A percentile compares a stretch with the other conserved stretches of the same genome.
Conservation (phyloP, 129 eudicot genomes). For the Deinandra increscens region DNA sequence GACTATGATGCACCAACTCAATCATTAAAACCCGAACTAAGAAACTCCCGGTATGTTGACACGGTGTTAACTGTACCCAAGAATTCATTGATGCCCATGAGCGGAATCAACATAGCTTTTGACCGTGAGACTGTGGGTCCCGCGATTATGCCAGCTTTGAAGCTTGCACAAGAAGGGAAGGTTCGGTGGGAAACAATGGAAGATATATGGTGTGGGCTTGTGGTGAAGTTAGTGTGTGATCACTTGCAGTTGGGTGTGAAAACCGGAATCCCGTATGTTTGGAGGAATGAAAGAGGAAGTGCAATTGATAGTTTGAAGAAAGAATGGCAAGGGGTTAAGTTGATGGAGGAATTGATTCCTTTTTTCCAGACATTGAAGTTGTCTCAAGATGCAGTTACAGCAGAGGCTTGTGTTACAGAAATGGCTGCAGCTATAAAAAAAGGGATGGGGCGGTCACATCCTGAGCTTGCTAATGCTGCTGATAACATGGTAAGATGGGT, state of each 20-base stretch:
- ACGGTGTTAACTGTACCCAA: conserved; percentile 87
- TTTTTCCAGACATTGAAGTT: conserved; percentile 68
- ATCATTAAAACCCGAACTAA: conserved; percentile 71
- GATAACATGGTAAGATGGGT: conserved; percentile 84
- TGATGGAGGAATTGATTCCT: conserved; percentile 88
- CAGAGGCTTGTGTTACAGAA: conserved; percentile 79
- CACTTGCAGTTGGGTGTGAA: conserved; percentile 82
- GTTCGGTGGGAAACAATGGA: conserved; percentile 92
- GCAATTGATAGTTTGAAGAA: conserved; percentile 86
- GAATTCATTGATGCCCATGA: conserved; percentile 74
- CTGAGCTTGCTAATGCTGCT: conserved; percentile 57
- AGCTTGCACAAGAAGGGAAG: conserved; percentile 74
- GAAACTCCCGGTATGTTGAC: conserved; percentile 72
- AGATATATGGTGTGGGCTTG: conserved; percentile 86
- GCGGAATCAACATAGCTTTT: conserved; percentile 82
- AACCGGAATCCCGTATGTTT: conserved; percentile 87
- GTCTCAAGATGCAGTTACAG: conserved; percentile 54
- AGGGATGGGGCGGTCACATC: conserved; percentile 40
- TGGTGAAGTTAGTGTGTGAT: conserved; percentile 74
- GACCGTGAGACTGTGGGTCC: conserved; percentile 80
- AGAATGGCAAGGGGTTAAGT: conserved; percentile 92
- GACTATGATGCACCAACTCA: conserved; percentile 98
- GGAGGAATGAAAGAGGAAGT: conserved; percentile 86
- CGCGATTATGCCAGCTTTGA: conserved; percentile 73
- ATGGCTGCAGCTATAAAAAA: conserved; percentile 72